Conservation (phyloP, 805 yeast species). For the Clavispora vitiphila region DNA sequence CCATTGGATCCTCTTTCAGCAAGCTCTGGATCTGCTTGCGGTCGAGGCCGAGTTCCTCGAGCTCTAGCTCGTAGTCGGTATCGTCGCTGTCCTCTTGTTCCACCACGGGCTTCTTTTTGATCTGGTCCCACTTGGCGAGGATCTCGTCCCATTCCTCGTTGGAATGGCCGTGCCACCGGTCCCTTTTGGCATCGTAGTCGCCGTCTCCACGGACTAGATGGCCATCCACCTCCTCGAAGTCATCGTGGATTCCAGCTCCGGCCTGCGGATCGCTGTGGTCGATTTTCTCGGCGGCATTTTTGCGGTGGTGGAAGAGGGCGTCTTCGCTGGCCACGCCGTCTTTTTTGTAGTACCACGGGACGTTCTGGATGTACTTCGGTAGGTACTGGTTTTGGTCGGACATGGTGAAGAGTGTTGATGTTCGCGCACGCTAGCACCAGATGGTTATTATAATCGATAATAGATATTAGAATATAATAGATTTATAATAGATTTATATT, state of each 20-base stretch:
- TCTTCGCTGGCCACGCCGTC: slow-evolving; percentile 23
- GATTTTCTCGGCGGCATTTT: slow-evolving; percentile 32
- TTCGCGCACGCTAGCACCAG: neutral
- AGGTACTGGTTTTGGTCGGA: slow-evolving; percentile 22
- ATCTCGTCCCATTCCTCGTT: slow-evolving; percentile 55
- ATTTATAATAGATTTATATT: no score
- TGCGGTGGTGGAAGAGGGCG: slow-evolving; percentile 55
- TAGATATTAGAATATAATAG: no score
- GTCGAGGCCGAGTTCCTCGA: slow-evolving; percentile 30
- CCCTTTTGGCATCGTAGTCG: slow-evolving; percentile 68
- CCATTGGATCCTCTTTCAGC: slow-evolving; percentile 28
- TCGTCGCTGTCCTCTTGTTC: slow-evolving; percentile 26
- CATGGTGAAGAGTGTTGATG: neutral
- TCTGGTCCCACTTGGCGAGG: slow-evolving; percentile 41
- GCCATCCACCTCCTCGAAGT: slow-evolving; percentile 16
- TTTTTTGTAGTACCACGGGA: slow-evolving; percentile 36
- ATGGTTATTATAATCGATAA: neutral
- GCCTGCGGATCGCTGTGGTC: slow-evolving; percentile 48
- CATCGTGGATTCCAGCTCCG: slow-evolving; percentile 57
- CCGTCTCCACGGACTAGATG: slow-evolving; percentile 21
- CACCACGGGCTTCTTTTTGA: slow-evolving; percentile 17
- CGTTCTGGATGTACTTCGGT: slow-evolving; percentile 35
- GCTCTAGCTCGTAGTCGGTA: slow-evolving; percentile 38
- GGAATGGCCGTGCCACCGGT: slow-evolving; percentile 79
- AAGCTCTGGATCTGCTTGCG: slow-evolving; percentile 20